phyloP scores from a whole-genome alignment of 108 stramenopile genomes.

The Skeletonema grethae region DNA sequence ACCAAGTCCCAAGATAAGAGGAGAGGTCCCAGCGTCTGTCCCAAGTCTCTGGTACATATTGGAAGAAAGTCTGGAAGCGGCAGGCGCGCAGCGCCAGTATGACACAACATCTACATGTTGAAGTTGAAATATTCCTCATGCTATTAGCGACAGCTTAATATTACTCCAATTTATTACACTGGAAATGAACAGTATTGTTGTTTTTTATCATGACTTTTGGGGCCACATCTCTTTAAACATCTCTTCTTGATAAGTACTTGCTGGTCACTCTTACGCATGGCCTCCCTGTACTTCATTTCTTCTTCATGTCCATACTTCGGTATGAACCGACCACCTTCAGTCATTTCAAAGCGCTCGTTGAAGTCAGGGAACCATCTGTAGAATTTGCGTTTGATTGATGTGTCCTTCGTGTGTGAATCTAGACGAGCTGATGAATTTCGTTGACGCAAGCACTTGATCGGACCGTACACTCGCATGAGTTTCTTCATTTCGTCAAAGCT shows the following conservation, averaged over 20 bases:
- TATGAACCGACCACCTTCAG: conserved; percentile 15
- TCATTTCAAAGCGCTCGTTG: conserved; percentile 19
- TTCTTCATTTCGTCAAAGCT: conserved; percentile 11
- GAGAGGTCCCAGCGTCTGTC: too few relatives aligned
- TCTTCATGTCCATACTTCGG: conserved; percentile 26
- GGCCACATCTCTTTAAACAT: conserved; percentile 4
- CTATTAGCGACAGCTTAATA: too few relatives aligned
- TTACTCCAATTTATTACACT: background rate
- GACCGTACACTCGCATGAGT: conserved; percentile 23
- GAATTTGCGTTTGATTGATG: conserved; percentile 15
- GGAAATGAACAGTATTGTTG: background rate
- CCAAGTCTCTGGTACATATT: too few relatives aligned
- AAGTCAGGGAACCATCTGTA: conserved; percentile 28
- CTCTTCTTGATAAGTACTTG: conserved; percentile 15
- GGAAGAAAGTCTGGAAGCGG: too few relatives aligned
- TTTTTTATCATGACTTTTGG: background rate
- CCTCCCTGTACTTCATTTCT: conserved; percentile 16
- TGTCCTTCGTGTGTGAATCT: background rate
- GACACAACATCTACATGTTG: too few relatives aligned
- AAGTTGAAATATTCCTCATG: too few relatives aligned
- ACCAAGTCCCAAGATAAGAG: too few relatives aligned
- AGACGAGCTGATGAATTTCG: conserved; percentile 1
- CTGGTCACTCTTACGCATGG: conserved; percentile 18
- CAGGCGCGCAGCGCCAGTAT: too few relatives aligned
- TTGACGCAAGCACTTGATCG: conserved; percentile 15